phyloP scores from a whole-genome alignment of 768 basidiomycete genomes.

The Tephrocybe sp. region DNA sequence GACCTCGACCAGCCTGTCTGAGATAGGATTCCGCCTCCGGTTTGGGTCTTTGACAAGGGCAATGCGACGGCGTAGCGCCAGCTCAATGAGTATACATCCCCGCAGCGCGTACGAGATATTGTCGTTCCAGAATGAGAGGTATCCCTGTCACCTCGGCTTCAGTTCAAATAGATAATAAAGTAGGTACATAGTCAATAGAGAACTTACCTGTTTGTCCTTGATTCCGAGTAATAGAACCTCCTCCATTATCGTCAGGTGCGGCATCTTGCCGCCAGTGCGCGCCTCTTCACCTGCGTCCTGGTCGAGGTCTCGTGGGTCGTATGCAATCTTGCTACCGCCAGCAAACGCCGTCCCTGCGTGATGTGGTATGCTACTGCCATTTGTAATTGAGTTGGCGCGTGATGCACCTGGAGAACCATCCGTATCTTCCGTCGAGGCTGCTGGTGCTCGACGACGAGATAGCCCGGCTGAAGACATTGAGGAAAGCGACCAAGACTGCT shows the following conservation, averaged over 20 bases:
- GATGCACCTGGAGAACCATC: slow-evolving; percentile 35
- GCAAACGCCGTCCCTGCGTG: slow-evolving; percentile 85
- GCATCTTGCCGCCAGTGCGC: slow-evolving; percentile 69
- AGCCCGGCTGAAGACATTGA: slow-evolving; percentile 53
- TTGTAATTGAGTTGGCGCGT: slow-evolving; percentile 19
- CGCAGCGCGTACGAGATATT: slow-evolving; percentile 98
- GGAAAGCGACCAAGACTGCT: too few species aligned
- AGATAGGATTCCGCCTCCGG: slow-evolving; percentile 68
- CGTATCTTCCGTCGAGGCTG: slow-evolving; percentile 34
- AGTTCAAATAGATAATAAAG: slow-evolving; percentile 4
- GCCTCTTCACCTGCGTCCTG: slow-evolving; percentile 66
- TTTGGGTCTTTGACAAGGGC: slow-evolving; percentile 85
- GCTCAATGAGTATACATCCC: slow-evolving; percentile 97
- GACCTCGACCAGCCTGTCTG: slow-evolving; percentile 88
- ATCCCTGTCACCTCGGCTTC: slow-evolving; percentile 49
- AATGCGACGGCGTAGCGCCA: slow-evolving; percentile 93
- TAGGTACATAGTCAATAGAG: neutral
- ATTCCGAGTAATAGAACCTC: slow-evolving; percentile 92
- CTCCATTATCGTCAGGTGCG: slow-evolving; percentile 93
- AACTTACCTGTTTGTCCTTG: slow-evolving; percentile 90
- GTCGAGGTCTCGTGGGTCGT: slow-evolving; percentile 85
- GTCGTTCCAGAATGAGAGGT: slow-evolving; percentile 99
- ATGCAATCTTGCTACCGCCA: slow-evolving; percentile 87
- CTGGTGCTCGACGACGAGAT: slow-evolving; percentile 57
- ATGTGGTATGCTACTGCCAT: slow-evolving; percentile 28